Percentiles rank a stretch among this genome's conserved stretches.
These are phyloP conservation scores for Naegleria lovaniensis DNA, from an alignment of 208 protist species.

Conservation along the genomic window DNA sequence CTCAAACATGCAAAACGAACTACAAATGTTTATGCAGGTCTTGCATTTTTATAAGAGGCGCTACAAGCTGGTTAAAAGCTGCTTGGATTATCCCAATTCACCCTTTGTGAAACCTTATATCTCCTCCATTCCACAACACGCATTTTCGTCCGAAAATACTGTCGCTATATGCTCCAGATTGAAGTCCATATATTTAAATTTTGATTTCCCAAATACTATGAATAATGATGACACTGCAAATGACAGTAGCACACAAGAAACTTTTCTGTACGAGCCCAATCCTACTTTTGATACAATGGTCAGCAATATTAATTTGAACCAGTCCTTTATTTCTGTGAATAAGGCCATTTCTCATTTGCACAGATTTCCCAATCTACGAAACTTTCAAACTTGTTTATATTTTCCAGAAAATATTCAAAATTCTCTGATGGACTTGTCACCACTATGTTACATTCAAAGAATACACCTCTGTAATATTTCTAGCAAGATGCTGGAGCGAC, in stretches of 20 bases:
- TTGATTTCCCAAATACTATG: not conserved
- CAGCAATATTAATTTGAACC: not conserved
- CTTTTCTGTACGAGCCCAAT: not conserved
- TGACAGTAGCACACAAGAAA: not conserved
- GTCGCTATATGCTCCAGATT: not conserved
- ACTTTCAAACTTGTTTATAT: not conserved
- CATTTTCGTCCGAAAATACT: not conserved
- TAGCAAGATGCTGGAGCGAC: not conserved
- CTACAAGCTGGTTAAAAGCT: not conserved
- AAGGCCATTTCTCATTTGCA: not conserved
- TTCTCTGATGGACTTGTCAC: not conserved
- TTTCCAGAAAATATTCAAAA: not conserved
- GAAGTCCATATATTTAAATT: not conserved
- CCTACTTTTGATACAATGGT: not conserved
- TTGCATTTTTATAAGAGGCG: not conserved
- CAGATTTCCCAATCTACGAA: not conserved
- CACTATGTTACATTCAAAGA: not conserved
- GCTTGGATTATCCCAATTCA: not conserved
- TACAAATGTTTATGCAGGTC: not conserved
- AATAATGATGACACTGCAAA: not conserved
- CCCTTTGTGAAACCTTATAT: not conserved
- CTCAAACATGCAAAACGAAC: not conserved
- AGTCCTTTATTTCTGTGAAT: not conserved
- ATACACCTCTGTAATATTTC: not conserved
- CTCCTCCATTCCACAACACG: not conserved